Evolutionary conservation across 306 rosid species (phyloP).

Genomic region (Datisca glomerata): DNA sequence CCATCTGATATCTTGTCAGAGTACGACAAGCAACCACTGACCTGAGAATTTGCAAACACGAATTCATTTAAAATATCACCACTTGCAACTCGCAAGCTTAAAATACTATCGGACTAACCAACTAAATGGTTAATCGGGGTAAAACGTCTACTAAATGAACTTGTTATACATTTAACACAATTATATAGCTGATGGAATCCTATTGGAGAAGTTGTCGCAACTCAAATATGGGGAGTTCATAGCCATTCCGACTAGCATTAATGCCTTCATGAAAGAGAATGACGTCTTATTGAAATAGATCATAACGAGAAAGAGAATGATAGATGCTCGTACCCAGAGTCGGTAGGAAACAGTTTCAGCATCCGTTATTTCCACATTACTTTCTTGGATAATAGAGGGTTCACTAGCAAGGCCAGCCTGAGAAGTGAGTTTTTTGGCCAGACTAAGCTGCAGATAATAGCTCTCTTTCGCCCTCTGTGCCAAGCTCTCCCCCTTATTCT

Average conservation of each 20-base stretch:
- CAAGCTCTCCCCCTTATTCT: slow-evolving; percentile 16
- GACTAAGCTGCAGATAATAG: slow-evolving; percentile 42
- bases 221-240: no score
- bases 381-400: slow-evolving; percentile 33
- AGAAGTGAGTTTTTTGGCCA: slow-evolving; percentile 51
- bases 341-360: slow-evolving; percentile 78
- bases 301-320: background rate
- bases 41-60: slow-evolving; percentile 31
- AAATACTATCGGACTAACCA: background rate
- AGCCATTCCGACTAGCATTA: no score
- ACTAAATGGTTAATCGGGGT: background rate
- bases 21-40: slow-evolving; percentile 87
- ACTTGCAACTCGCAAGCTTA: no score
- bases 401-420: slow-evolving; percentile 52
- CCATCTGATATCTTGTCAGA: slow-evolving; percentile 88
- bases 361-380: slow-evolving; percentile 42
- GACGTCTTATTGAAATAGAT: no score
- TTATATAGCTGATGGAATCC: no score
- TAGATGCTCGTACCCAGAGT: slow-evolving; percentile 55
- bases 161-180: no score
- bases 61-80: slow-evolving; percentile 1
- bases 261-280: no score
- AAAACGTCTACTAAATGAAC: no score
- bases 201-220: no score
- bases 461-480: slow-evolving; percentile 41